phyloP scores from a whole-genome alignment of 2,329 filamentous ascomycete species.

The Thelonectria discophora region DNA sequence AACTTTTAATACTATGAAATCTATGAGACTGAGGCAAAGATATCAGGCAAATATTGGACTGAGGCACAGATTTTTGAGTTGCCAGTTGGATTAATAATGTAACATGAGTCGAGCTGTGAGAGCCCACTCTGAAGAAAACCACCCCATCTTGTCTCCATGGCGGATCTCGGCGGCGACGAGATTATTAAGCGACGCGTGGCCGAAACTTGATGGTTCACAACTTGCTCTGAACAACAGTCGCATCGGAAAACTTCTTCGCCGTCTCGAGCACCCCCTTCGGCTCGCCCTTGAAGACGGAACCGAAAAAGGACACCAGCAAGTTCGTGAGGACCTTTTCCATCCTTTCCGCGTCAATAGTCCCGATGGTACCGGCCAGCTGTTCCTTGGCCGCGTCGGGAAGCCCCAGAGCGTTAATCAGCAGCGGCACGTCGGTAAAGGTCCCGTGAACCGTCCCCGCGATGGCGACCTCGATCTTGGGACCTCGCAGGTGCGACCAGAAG shows the following conservation, averaged over 20 bases:
- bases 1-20: slow-evolving; percentile 10
- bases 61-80: background rate
- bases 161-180: background rate
- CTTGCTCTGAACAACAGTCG: slow-evolving; percentile 32
- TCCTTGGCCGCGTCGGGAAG: slow-evolving; percentile 29
- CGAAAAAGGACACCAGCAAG: slow-evolving; percentile 36
- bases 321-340: slow-evolving; percentile 36
- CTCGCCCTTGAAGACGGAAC: slow-evolving; percentile 27
- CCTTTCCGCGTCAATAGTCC: slow-evolving; percentile 20
- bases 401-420: slow-evolving; percentile 37
- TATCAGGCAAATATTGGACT: slow-evolving; percentile 12
- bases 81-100: background rate
- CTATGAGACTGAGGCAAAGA: slow-evolving; percentile 20
- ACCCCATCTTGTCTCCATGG: background rate
- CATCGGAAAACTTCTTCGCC: slow-evolving; percentile 17
- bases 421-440: slow-evolving; percentile 46
- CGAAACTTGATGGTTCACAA: slow-evolving; percentile 10
- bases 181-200: slow-evolving; percentile 10
- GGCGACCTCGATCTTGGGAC: slow-evolving; percentile 36
- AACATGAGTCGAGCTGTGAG: background rate
- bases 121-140: background rate
- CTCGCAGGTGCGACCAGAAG: slow-evolving; percentile 43
- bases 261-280: slow-evolving; percentile 19
- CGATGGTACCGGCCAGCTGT: slow-evolving; percentile 7
- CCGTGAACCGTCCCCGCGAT: slow-evolving; percentile 43